These are phyloP conservation scores for Coprinellus micaceus DNA, from an alignment of 768 basidiomycete species.

Conservation along the genomic window DNA sequence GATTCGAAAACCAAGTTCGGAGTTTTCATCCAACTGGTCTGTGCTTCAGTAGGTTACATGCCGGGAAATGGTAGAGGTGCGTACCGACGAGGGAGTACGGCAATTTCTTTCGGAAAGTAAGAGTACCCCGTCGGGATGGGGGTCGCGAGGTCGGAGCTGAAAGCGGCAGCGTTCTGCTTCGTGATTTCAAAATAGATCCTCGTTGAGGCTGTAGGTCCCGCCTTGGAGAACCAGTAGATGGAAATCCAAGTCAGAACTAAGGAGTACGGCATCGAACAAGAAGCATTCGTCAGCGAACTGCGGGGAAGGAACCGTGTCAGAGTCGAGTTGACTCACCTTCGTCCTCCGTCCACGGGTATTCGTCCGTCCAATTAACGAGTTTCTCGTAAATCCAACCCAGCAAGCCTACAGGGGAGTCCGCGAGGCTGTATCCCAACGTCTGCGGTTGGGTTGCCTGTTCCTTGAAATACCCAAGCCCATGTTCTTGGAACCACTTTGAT, in stretches of 20 bases:
- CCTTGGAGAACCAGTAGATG: conserved; percentile 54
- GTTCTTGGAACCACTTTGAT: conserved; percentile 23
- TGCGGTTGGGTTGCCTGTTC: conserved; percentile 48
- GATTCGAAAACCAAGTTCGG: conserved; percentile 43
- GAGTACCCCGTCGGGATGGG: conserved; percentile 47
- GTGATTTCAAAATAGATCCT: conserved; percentile 55
- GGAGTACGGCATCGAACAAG: too few relatives aligned
- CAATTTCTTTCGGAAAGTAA: conserved; percentile 48
- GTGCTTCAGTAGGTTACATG: not conserved
- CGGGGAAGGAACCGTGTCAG: not conserved
- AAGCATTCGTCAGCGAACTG: not conserved
- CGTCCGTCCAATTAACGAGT: conserved; percentile 42
- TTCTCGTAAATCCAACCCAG: conserved; percentile 55
- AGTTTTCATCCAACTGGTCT: conserved; percentile 38
- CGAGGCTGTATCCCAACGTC: conserved; percentile 49
- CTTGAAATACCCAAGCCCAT: conserved; percentile 34
- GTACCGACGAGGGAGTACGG: conserved; percentile 27
- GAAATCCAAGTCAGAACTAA: conserved; percentile 58
- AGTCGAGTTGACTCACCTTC: conserved; percentile 33
- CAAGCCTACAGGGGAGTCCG: conserved; percentile 55
- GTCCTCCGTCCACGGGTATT: conserved; percentile 54
- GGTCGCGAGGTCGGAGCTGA: conserved; percentile 1
- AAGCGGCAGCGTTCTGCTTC: conserved; percentile 4
- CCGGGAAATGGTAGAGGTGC: conserved; percentile 7
- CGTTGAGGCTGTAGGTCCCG: conserved; percentile 53